phyloP scores from a whole-genome alignment of 2,329 filamentous ascomycete genomes.

The Fusarium penzigii region DNA sequence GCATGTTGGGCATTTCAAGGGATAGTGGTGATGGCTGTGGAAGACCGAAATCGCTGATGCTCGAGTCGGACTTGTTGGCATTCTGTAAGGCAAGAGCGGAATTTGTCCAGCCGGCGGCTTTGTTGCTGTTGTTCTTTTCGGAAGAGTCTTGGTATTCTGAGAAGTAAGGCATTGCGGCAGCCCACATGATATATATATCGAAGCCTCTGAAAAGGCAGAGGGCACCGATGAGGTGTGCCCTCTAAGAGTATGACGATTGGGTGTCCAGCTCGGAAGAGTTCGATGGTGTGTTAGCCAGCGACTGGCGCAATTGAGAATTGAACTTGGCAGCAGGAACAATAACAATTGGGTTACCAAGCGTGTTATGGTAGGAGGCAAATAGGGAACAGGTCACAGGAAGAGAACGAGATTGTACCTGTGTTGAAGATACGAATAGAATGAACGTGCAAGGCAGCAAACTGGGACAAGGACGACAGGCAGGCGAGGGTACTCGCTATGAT shows the following conservation, averaged over 20 bases:
- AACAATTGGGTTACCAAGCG: no score
- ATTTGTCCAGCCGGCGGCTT: conserved; percentile 11
- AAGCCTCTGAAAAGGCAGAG: conserved; percentile 27
- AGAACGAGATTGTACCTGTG: neutral
- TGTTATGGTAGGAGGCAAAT: neutral
- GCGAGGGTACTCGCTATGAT: conserved; percentile 28
- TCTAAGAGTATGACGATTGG: conserved; percentile 23
- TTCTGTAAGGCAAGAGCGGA: conserved; percentile 7
- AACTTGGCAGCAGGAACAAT: conserved; percentile 6
- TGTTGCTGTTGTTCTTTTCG: conserved; percentile 19
- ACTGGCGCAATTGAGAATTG: conserved; percentile 6
- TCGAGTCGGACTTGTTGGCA: conserved; percentile 10
- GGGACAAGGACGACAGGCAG: conserved; percentile 9
- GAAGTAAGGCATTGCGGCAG: conserved; percentile 27
- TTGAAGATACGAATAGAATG: neutral
- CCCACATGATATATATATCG: conserved; percentile 26
- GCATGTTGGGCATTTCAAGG: conserved; percentile 42
- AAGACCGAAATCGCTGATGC: conserved; percentile 9
- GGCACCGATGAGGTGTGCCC: conserved; percentile 33
- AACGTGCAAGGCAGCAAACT: neutral
- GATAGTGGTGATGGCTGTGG: conserved; percentile 16
- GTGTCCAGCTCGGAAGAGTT: conserved; percentile 22
- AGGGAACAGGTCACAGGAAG: neutral
- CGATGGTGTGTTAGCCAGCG: conserved; percentile 8
- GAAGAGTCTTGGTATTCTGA: conserved; percentile 27